Base-by-base conservation (phyloP, 257 asterid genomes). In the Nicotiana attenuata region DNA sequence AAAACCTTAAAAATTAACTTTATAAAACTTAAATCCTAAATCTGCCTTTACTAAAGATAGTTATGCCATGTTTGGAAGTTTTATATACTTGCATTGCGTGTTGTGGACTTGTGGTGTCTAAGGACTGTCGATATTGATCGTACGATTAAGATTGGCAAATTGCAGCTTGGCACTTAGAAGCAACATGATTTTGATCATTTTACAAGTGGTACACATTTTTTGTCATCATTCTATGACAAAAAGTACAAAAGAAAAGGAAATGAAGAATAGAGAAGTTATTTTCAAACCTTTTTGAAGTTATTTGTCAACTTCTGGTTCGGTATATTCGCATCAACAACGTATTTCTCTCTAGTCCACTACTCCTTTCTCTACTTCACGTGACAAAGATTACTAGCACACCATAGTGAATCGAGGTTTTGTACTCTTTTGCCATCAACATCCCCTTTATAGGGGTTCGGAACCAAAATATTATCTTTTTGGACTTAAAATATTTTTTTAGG, bases 1-100 rank as follows among this genome's bases (percentile, higher is more conserved):
- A 33, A 38, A 38, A 38, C 0, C 0, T 38, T 7, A 38, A 7
- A 7, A 7, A 0, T 38, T 38, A 9, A 7, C 1, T 3, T 0
- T 3, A 38, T 38, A 38, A 38, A 35, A 38, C 8, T 38, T 38
- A 38, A 38, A 7, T 38, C 7, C 3, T 38, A 38, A 0, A 35
- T 35, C 45, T 0, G 45, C 2, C 2, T 35, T 1, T 6, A 35
- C 41, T 35, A 35, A 35, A 35, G 8, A 35, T 35, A 35, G 2
- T 35, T 7, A 35, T 1, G 45, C 45, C 47, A 38, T 38, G 10
- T 3, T 7, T 31, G 7, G 8, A 29, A 10, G 50, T 16, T 31
- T 65, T 16, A 65, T 16, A 65, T 65, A 16, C 47, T 31, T 31
- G 24, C 3, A 65, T 65, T 15, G 15, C 75, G 15, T 31, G 14